Evolutionary conservation across 192 early-diverging fungal genomes (phyloP).

Genomic region (Rhizoclosmatium sp.): DNA sequence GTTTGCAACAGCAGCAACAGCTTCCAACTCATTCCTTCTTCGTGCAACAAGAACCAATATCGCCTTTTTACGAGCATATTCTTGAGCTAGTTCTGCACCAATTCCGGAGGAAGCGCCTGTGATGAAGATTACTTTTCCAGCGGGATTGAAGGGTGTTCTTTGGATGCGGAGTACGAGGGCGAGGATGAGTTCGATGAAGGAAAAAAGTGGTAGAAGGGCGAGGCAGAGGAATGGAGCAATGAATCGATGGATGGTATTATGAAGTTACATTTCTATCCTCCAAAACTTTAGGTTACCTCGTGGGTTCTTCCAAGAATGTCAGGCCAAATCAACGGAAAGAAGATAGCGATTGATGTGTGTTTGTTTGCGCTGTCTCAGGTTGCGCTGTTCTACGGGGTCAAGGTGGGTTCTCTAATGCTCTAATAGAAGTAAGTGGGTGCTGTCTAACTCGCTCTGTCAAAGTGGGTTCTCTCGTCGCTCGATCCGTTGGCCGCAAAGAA

Average conservation of each 20-base stretch:
- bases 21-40: constrained; percentile 56
- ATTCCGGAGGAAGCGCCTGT: constrained; percentile 86
- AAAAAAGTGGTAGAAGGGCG: not conserved
- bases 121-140: constrained; percentile 49
- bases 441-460: too few species aligned
- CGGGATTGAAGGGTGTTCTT: not conserved
- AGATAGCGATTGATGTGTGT: constrained; percentile 58
- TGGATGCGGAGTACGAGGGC: not conserved
- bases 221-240: too few species aligned
- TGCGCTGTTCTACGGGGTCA: constrained; percentile 80
- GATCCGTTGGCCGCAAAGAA: constrained; percentile 76
- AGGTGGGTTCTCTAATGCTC: constrained; percentile 35
- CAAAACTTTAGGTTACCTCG: too few species aligned
- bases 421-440: too few species aligned
- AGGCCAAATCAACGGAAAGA: constrained; percentile 16
- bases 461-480: constrained; percentile 76
- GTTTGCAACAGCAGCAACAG: constrained; percentile 37
- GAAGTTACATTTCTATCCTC: too few species aligned
- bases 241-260: too few species aligned
- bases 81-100: constrained; percentile 68
- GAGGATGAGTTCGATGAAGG: not conserved
- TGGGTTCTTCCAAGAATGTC: not conserved
- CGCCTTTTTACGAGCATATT: constrained; percentile 69
- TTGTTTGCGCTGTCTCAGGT: constrained; percentile 89
- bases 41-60: constrained; percentile 71